A percentile compares a stretch with the other conserved stretches of the same genome.
These are phyloP conservation scores for Penicillium sp. DNA, from an alignment of 2,329 filamentous ascomycete species.

Conservation along the genomic window DNA sequence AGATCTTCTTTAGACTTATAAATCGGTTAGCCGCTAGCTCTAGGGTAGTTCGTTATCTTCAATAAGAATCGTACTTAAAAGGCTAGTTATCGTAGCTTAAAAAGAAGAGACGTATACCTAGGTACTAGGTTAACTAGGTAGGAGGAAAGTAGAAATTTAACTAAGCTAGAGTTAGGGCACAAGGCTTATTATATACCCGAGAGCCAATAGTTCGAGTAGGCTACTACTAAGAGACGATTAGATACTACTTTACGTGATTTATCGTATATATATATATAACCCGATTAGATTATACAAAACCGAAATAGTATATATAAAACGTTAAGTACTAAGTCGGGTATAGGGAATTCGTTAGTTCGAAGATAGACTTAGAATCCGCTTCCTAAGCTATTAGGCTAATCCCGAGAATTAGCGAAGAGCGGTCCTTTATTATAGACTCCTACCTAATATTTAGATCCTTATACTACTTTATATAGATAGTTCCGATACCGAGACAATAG, in stretches of 20 bases:
- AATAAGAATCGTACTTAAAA: neutral
- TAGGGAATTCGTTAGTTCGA: too few species aligned
- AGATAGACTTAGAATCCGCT: too few species aligned
- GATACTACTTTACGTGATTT: neutral
- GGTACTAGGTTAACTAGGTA: neutral
- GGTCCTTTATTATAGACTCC: too few species aligned
- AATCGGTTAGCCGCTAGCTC: neutral
- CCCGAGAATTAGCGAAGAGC: too few species aligned
- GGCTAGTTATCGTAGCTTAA: neutral
- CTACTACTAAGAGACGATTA: neutral
- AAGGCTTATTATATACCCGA: neutral
- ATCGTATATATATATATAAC: neutral
- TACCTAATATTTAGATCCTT: too few species aligned
- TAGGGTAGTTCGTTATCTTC: neutral
- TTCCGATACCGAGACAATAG: too few species aligned
- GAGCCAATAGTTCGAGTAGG: neutral
- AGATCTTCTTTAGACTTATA: neutral
- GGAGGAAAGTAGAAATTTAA: slow-evolving; percentile 1
- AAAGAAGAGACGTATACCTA: neutral
- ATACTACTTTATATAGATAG: too few species aligned
- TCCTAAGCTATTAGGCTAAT: too few species aligned
- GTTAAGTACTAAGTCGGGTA: neutral
- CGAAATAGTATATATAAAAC: neutral
- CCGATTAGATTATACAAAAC: neutral
- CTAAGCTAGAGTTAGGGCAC: neutral